phyloP scores from a whole-genome alignment of 192 early-diverging fungal genomes.

The Coemansia sp. region DNA sequence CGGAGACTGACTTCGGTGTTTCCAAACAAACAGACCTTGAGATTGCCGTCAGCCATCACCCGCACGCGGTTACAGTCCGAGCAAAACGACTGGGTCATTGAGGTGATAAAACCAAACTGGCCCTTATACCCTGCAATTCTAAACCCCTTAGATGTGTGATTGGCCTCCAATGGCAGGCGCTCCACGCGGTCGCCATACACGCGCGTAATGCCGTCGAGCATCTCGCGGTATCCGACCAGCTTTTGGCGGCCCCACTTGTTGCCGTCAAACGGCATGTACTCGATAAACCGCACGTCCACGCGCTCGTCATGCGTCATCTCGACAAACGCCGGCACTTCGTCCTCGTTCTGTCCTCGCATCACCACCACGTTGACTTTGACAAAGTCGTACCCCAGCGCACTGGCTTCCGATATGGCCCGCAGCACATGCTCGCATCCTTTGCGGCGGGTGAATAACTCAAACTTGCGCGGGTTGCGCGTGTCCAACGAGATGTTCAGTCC shows the following conservation, averaged over 20 bases:
- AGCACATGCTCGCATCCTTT: slow-evolving; percentile 79
- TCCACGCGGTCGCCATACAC: slow-evolving; percentile 61
- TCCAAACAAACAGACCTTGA: slow-evolving; percentile 95
- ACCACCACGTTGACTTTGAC: slow-evolving; percentile 97
- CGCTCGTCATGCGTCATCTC: slow-evolving; percentile 75
- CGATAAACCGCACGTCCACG: slow-evolving; percentile 89
- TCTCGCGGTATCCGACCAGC: slow-evolving; percentile 79
- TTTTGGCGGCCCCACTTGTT: slow-evolving; percentile 87
- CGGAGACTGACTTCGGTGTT: slow-evolving; percentile 84
- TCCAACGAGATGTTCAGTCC: slow-evolving; percentile 90
- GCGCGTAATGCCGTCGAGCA: slow-evolving; percentile 61
- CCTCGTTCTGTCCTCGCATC: slow-evolving; percentile 82
- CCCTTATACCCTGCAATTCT: slow-evolving; percentile 76
- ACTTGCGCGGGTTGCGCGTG: slow-evolving; percentile 82
- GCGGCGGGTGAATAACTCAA: slow-evolving; percentile 87
- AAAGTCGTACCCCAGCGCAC: slow-evolving; percentile 61
- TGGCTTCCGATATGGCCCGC: slow-evolving; percentile 70
- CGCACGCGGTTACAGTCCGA: slow-evolving; percentile 91
- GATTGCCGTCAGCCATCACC: slow-evolving; percentile 89
- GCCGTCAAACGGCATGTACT: slow-evolving; percentile 99
- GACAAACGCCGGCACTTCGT: slow-evolving; percentile 81
- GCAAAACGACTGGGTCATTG: slow-evolving; percentile 98
- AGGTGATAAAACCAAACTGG: slow-evolving; percentile 96
- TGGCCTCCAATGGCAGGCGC: slow-evolving; percentile 67
- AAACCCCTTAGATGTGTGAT: slow-evolving; percentile 80